Evolutionary conservation across 2,329 filamentous ascomycete genomes (phyloP).

Genomic region (Eurotiales sp.): DNA sequence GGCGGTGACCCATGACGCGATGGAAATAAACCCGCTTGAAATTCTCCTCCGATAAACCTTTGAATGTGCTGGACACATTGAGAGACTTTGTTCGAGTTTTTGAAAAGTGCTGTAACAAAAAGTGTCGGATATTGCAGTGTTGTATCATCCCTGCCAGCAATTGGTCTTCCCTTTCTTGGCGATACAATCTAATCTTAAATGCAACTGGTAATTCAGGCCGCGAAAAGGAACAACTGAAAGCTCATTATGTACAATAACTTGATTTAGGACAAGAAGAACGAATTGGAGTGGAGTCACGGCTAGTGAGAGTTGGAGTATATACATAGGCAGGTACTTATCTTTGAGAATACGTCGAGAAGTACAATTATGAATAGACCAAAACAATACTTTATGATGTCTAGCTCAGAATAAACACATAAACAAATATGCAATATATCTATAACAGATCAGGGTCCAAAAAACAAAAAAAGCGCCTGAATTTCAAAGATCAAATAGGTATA

Average conservation of each 20-base stretch:
- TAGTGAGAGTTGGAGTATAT: too few relatives aligned
- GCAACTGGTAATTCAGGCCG: neutral
- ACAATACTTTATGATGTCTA: neutral
- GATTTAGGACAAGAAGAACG: neutral
- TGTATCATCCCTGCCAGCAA: neutral
- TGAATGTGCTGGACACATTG: neutral
- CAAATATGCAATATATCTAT: neutral
- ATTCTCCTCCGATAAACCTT: neutral
- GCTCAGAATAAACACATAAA: neutral
- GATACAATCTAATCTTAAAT: neutral
- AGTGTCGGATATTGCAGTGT: neutral
- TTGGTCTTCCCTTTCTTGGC: neutral
- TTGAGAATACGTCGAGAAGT: neutral
- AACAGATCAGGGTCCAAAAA: neutral
- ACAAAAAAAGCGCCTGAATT: neutral
- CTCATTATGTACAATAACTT: neutral
- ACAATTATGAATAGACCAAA: neutral
- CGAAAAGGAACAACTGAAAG: neutral
- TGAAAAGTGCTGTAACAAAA: neutral
- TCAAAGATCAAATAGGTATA: constrained; percentile 12
- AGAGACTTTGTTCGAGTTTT: neutral
- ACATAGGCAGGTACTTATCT: too few relatives aligned
- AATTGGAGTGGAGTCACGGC: too few relatives aligned
- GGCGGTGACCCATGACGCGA: constrained; percentile 25
- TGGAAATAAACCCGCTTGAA: neutral